These are phyloP conservation scores for Echinosophora koreensis DNA, from an alignment of 306 rosid species.

Conservation along the genomic window DNA sequence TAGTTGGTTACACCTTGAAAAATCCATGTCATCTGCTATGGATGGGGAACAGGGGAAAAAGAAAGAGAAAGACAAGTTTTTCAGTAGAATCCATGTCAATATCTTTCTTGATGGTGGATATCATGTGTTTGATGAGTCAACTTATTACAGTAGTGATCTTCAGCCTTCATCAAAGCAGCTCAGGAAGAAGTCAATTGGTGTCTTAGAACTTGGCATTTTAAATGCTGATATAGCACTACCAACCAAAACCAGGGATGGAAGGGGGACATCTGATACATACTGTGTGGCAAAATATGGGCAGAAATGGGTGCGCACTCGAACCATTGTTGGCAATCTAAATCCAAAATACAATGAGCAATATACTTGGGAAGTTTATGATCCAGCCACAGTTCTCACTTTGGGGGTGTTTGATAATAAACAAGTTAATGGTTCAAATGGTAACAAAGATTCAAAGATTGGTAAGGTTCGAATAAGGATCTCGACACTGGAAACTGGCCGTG, in stretches of 20 bases:
- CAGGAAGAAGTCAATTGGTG: constrained; percentile 82
- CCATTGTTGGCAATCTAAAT: constrained; percentile 65
- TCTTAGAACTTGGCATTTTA: constrained; percentile 87
- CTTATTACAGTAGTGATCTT: constrained; percentile 90
- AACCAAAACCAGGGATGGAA: constrained; percentile 73
- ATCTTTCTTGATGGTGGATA: constrained; percentile 91
- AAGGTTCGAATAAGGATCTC: constrained; percentile 93
- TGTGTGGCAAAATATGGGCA: constrained; percentile 95
- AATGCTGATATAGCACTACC: constrained; percentile 68
- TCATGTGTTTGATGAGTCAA: constrained; percentile 93
- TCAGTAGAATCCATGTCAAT: constrained; percentile 68
- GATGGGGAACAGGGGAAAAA: constrained; percentile 53
- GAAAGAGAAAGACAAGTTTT: constrained; percentile 60
- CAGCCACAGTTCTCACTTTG: constrained; percentile 86
- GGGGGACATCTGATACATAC: constrained; percentile 73
- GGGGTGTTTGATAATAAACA: constrained; percentile 86
- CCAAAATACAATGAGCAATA: constrained; percentile 93
- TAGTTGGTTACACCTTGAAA: constrained; percentile 71
- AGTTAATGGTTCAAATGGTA: constrained; percentile 60
- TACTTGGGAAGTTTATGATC: constrained; percentile 94
- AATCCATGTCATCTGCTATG: constrained; percentile 76
- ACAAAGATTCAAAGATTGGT: constrained; percentile 69
- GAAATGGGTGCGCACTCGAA: constrained; percentile 95
- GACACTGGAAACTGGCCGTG: constrained; percentile 78
- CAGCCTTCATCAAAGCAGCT: constrained; percentile 76